Evolutionary conservation across 2,329 filamentous ascomycete species (phyloP).

Genomic region (Curvularia lunata): DNA sequence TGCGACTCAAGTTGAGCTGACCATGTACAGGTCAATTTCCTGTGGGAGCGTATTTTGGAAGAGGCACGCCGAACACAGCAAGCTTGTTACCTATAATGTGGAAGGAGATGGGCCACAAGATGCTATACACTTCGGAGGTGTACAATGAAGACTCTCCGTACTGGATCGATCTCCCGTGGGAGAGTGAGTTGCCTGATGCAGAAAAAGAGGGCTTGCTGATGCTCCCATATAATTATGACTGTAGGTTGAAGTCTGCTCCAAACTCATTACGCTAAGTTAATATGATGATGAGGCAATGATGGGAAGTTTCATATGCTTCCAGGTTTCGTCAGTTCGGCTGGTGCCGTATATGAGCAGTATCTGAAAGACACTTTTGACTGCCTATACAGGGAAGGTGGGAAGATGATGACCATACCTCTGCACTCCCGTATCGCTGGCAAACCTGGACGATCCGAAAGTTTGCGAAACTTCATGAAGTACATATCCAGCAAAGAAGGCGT

Average conservation of each 20-base stretch:
- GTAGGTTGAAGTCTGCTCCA: conserved; percentile 50
- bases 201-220: conserved; percentile 62
- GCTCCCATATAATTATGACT: conserved; percentile 62
- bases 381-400: conserved; percentile 59
- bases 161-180: conserved; percentile 61
- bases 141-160: conserved; percentile 65
- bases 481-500: conserved; percentile 60
- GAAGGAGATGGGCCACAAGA: conserved; percentile 59
- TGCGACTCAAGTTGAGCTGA: not conserved
- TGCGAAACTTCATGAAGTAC: conserved; percentile 61
- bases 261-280: conserved; percentile 39
- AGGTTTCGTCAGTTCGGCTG: conserved; percentile 51
- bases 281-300: conserved; percentile 42
- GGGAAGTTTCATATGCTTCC: conserved; percentile 50
- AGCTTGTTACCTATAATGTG: conserved; percentile 59
- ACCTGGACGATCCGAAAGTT: conserved; percentile 58
- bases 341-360: conserved; percentile 52
- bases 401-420: conserved; percentile 64
- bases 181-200: conserved; percentile 50
- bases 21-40: conserved; percentile 33
- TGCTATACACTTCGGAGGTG: conserved; percentile 59
- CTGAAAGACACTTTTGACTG: conserved; percentile 61
- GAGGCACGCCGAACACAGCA: conserved; percentile 56
- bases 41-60: conserved; percentile 59
- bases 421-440: conserved; percentile 61